phyloP scores from a whole-genome alignment of 2,329 filamentous ascomycete genomes.

The Diaporthe sp. region DNA sequence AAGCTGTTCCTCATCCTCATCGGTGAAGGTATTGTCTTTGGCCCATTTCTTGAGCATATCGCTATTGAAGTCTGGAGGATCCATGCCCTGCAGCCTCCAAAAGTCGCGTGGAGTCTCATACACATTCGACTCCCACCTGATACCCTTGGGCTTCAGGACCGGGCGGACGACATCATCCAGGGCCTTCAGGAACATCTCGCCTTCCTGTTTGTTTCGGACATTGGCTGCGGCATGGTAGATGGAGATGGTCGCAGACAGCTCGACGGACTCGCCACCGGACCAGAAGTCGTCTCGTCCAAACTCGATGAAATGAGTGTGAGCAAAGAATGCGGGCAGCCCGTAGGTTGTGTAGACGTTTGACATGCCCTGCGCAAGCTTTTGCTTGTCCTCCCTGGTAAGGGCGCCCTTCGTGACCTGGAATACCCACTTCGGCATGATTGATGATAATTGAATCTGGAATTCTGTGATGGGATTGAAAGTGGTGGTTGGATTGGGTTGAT shows the following conservation, averaged over 20 bases:
- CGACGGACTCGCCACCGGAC: background rate
- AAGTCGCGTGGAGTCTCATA: background rate
- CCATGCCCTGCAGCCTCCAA: conserved; percentile 3
- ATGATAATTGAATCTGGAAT: background rate
- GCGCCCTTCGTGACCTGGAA: background rate
- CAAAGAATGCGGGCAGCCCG: background rate
- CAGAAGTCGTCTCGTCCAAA: background rate
- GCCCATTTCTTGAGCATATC: background rate
- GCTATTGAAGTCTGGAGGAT: background rate
- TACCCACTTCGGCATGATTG: conserved; percentile 3
- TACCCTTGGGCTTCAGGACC: background rate
- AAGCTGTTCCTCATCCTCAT: background rate
- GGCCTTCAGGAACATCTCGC: background rate
- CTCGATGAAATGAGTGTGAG: background rate
- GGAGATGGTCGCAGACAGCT: background rate
- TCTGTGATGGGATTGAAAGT: background rate
- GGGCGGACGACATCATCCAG: background rate
- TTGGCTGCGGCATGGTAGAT: background rate
- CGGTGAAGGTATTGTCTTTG: background rate
- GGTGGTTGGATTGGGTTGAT: background rate
- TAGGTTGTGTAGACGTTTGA: background rate
- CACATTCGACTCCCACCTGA: background rate
- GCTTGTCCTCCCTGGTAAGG: background rate
- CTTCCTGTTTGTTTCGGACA: background rate
- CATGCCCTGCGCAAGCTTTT: background rate